phyloP scores from a whole-genome alignment of 2,329 filamentous ascomycete species.

The Pseudogymnoascus sp. region DNA sequence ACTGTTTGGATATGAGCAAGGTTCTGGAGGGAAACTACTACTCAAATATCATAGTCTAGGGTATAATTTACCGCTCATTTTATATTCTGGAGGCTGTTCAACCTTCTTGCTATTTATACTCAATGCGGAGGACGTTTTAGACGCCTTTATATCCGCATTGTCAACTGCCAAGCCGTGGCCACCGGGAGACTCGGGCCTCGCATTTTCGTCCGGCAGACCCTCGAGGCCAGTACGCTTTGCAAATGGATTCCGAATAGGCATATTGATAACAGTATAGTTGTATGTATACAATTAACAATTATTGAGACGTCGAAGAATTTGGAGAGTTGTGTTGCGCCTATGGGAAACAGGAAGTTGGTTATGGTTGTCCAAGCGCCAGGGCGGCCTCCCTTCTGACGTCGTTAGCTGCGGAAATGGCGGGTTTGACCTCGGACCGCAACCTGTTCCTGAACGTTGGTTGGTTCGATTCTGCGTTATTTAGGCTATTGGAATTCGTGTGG shows the following conservation, averaged over 20 bases:
- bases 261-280: slow-evolving; percentile 30
- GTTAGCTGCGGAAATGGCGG: slow-evolving; percentile 2
- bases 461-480: neutral
- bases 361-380: slow-evolving; percentile 6
- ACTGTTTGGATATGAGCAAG: slow-evolving; percentile 48
- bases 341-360: slow-evolving; percentile 3
- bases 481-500: neutral
- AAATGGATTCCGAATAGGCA: slow-evolving; percentile 70
- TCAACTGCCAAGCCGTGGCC: slow-evolving; percentile 49
- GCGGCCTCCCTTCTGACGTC: neutral
- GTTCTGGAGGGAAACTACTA: slow-evolving; percentile 11
- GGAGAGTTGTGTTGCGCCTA: neutral
- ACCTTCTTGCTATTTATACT: slow-evolving; percentile 56
- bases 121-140: slow-evolving; percentile 54
- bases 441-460: neutral
- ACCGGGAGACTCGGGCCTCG: slow-evolving; percentile 38
- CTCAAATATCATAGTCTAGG: slow-evolving; percentile 14
- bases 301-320: neutral
- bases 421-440: neutral
- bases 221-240: slow-evolving; percentile 46
- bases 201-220: slow-evolving; percentile 43
- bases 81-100: slow-evolving; percentile 60
- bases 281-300: slow-evolving; percentile 7
- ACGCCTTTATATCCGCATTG: slow-evolving; percentile 55
- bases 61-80: slow-evolving; percentile 63